phyloP scores from a whole-genome alignment of 176 grass and related monocot species.

The Musa schizocarpa region DNA sequence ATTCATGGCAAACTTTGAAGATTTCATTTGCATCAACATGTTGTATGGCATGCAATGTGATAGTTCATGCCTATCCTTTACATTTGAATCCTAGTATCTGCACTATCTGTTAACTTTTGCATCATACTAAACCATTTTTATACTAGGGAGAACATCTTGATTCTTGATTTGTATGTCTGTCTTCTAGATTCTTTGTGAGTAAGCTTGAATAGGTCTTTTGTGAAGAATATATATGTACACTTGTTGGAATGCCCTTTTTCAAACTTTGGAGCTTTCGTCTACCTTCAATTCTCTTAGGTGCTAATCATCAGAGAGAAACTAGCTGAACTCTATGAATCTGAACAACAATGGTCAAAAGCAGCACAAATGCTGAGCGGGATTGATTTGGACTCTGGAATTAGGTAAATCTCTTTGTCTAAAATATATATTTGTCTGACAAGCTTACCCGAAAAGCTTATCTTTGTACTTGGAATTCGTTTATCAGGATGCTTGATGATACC shows the following conservation, averaged over 20 bases:
- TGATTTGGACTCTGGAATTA: slow-evolving; percentile 98
- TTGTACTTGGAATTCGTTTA: not conserved
- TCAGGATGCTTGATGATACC: slow-evolving; percentile 89
- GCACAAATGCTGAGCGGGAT: slow-evolving; percentile 97
- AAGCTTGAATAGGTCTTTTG: no score
- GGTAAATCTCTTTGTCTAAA: slow-evolving; percentile 28
- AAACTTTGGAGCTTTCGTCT: slow-evolving; percentile 1
- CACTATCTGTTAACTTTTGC: not conserved
- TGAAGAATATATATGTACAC: no score
- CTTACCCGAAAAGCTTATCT: not conserved
- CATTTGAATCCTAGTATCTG: not conserved
- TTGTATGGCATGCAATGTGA: no score
- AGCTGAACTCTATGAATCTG: slow-evolving; percentile 90
- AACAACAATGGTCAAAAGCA: slow-evolving; percentile 95
- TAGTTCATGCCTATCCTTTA: no score
- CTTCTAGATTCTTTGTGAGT: no score
- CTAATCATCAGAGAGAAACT: slow-evolving; percentile 95
- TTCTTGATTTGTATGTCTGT: no score
- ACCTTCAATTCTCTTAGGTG: slow-evolving; percentile 38
- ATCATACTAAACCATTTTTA: no score
- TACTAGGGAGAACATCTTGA: no score
- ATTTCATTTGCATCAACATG: no score
- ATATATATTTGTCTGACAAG: not conserved
- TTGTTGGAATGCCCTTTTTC: no score
- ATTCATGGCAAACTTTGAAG: no score